phyloP scores from a whole-genome alignment of 495 filamentous ascomycete genomes.

The Neurospora sp. region DNA sequence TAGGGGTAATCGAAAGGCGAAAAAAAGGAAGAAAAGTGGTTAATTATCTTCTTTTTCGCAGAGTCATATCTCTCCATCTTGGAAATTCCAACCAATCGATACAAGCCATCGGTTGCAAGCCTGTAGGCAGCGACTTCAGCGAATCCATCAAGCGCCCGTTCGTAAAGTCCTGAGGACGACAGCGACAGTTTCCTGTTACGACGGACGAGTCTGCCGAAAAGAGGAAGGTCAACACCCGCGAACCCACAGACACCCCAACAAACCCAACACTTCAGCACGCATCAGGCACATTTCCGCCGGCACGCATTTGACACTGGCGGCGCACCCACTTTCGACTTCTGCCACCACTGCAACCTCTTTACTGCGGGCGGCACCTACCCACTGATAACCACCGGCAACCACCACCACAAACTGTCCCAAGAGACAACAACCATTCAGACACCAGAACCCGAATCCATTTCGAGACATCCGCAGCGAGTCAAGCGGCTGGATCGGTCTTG shows the following conservation, averaged over 20 bases:
- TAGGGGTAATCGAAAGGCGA: background rate
- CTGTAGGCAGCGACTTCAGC: background rate
- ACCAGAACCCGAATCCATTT: constrained; percentile 3
- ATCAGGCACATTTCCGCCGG: background rate
- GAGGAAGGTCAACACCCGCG: constrained; percentile 13
- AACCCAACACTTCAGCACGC: background rate
- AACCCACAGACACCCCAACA: background rate
- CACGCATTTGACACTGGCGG: background rate
- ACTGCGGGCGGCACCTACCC: background rate
- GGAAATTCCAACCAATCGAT: too few relatives aligned
- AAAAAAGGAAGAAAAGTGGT: background rate
- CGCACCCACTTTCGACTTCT: background rate
- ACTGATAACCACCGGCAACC: background rate
- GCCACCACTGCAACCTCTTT: background rate
- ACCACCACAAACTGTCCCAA: background rate
- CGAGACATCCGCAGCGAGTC: constrained; percentile 1
- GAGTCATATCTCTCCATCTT: background rate
- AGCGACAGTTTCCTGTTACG: constrained; percentile 9
- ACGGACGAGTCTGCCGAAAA: constrained; percentile 16
- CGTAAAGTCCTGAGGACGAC: background rate
- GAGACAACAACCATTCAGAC: background rate
- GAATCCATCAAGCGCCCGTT: constrained; percentile 15
- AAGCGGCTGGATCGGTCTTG: background rate
- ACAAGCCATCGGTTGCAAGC: background rate
- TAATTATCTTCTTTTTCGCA: background rate